phyloP scores from a whole-genome alignment of 1,284 basidiomycete genomes.

The Ganoderma boninense region DNA sequence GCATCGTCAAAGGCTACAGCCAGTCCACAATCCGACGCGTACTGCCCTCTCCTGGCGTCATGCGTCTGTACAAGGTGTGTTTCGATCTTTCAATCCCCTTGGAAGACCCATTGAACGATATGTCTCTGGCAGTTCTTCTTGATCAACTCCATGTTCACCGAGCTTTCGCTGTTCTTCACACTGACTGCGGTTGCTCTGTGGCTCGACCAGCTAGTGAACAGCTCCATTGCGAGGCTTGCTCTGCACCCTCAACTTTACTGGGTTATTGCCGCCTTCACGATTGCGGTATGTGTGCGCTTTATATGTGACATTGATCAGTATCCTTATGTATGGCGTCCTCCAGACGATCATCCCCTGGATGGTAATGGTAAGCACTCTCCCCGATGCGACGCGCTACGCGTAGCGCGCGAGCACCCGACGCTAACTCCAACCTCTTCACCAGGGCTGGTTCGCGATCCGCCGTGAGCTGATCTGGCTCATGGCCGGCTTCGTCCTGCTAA shows the following conservation, averaged over 20 bases:
- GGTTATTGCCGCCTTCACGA: constrained; percentile 53
- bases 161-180: constrained; percentile 63
- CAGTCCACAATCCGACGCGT: constrained; percentile 59
- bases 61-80: constrained; percentile 58
- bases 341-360: constrained; percentile 64
- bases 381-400: background rate
- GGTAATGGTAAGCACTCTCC: constrained; percentile 34
- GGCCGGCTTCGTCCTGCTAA: constrained; percentile 51
- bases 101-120: background rate
- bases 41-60: constrained; percentile 58
- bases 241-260: constrained; percentile 52
- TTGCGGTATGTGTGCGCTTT: constrained; percentile 47
- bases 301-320: background rate
- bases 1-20: constrained; percentile 56
- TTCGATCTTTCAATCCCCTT: background rate
- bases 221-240: constrained; percentile 53
- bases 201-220: constrained; percentile 60
- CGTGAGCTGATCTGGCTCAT: constrained; percentile 54
- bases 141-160: constrained; percentile 62
- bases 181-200: constrained; percentile 60
- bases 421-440: background rate
- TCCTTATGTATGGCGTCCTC: background rate
- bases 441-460: constrained; percentile 65
- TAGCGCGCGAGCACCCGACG: background rate
- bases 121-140: constrained; percentile 56